These are phyloP conservation scores for Stephanodiscus triporus DNA, from an alignment of 108 stramenopile genomes.

Conservation along the genomic window DNA sequence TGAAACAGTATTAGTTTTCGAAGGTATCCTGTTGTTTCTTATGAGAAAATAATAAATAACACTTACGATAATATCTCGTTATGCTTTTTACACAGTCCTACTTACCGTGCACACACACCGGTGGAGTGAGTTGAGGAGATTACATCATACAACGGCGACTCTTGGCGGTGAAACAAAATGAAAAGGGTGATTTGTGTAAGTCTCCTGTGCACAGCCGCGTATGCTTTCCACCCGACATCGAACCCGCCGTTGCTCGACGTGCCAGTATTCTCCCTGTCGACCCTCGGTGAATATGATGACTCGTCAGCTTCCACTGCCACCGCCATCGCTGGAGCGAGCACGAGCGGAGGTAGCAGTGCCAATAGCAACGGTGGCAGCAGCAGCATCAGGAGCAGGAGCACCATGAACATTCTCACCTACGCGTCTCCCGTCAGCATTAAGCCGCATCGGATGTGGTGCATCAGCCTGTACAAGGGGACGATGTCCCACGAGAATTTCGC, in stretches of 20 bases:
- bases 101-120: too few species aligned
- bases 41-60: too few species aligned
- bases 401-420: conserved; percentile 87
- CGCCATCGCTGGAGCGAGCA: not conserved
- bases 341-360: not conserved
- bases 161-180: too few species aligned
- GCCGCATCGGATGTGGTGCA: conserved; percentile 73
- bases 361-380: conserved; percentile 10
- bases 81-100: too few species aligned
- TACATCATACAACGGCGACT: too few species aligned
- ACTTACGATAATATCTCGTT: too few species aligned
- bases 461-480: conserved; percentile 78
- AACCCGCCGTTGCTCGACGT: conserved; percentile 75
- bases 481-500: conserved; percentile 69
- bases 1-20: not conserved
- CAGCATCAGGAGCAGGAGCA: conserved; percentile 16
- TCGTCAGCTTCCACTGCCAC: not conserved
- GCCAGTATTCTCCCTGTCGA: conserved; percentile 78
- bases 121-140: too few species aligned
- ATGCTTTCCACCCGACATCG: conserved; percentile 27
- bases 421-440: conserved; percentile 74
- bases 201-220: not conserved
- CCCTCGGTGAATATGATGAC: conserved; percentile 8
- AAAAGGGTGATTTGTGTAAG: too few species aligned
- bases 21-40: not conserved